phyloP scores from a whole-genome alignment of 2,329 filamentous ascomycete genomes.

The Penicillium crustosum region DNA sequence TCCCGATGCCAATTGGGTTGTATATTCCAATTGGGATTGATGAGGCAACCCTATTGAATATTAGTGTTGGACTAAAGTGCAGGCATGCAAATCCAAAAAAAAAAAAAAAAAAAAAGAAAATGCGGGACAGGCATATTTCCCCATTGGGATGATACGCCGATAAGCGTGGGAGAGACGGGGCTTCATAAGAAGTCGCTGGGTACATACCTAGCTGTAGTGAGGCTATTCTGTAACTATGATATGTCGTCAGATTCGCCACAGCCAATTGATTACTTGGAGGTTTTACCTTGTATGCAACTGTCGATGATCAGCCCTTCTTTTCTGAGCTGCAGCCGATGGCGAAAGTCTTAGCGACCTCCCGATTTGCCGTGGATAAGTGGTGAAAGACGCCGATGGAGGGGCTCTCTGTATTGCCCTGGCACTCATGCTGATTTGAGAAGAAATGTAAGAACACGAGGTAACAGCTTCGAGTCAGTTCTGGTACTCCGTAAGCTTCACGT shows the following conservation, averaged over 20 bases:
- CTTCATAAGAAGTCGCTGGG: not conserved
- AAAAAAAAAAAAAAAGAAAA: slow-evolving; percentile 7
- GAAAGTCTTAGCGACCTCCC: not conserved
- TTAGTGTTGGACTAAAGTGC: slow-evolving; percentile 6
- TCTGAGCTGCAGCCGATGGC: not conserved
- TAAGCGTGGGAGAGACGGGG: slow-evolving; percentile 3
- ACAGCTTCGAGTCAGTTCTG: not conserved
- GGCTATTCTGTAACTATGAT: not conserved
- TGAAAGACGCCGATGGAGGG: not conserved
- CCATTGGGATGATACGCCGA: slow-evolving; percentile 13
- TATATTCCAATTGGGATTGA: not conserved
- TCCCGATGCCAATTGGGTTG: slow-evolving; percentile 1
- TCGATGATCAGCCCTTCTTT: not conserved
- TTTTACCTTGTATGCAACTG: not conserved
- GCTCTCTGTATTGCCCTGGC: not conserved
- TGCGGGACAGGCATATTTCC: slow-evolving; percentile 14
- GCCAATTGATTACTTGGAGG: not conserved
- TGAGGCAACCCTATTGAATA: slow-evolving; percentile 3
- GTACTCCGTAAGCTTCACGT: slow-evolving; percentile 1
- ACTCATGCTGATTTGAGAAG: slow-evolving; percentile 1
- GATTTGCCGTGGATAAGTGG: not conserved
- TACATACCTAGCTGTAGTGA: not conserved
- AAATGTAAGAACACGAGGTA: not conserved
- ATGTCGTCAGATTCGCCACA: not conserved
- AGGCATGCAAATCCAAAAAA: not conserved